Conservation (phyloP, 2,329 filamentous ascomycete genomes). For the Epicoccum sorghinum region DNA sequence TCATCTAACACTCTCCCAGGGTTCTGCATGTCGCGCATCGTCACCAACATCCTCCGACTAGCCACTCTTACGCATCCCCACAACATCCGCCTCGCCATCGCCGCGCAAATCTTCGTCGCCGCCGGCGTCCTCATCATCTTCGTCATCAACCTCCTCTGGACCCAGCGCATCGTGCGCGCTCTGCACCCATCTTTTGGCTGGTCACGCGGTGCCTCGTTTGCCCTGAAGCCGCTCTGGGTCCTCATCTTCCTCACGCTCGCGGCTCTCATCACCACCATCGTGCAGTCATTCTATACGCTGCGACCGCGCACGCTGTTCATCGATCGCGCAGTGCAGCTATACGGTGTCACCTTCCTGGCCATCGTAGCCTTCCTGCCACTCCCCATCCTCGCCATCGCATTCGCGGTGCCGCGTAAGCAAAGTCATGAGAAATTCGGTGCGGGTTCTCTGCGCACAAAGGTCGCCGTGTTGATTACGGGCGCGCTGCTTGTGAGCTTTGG, state of each 20-base stretch:
- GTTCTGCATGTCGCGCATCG: slow-evolving; percentile 53
- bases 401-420: slow-evolving; percentile 51
- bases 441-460: slow-evolving; percentile 69
- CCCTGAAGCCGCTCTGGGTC: slow-evolving; percentile 65
- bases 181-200: slow-evolving; percentile 74
- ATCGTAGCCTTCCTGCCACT: slow-evolving; percentile 71
- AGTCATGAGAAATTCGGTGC: slow-evolving; percentile 67
- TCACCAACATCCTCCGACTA: slow-evolving; percentile 46
- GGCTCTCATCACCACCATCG: slow-evolving; percentile 68
- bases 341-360: slow-evolving; percentile 66
- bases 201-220: slow-evolving; percentile 57
- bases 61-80: slow-evolving; percentile 33
- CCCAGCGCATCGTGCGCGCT: slow-evolving; percentile 65
- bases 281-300: slow-evolving; percentile 72
- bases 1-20: slow-evolving; percentile 23
- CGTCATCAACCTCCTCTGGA: slow-evolving; percentile 71
- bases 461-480: slow-evolving; percentile 65
- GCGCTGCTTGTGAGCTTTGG: slow-evolving; percentile 68
- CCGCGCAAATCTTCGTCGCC: slow-evolving; percentile 71
- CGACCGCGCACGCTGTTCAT: slow-evolving; percentile 55
- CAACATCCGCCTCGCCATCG: slow-evolving; percentile 58
- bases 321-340: slow-evolving; percentile 69
- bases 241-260: slow-evolving; percentile 65
- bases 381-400: slow-evolving; percentile 56
- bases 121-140: slow-evolving; percentile 77